Conservation (phyloP, 768 basidiomycete genomes). For the Boletus tylopilopsis region DNA sequence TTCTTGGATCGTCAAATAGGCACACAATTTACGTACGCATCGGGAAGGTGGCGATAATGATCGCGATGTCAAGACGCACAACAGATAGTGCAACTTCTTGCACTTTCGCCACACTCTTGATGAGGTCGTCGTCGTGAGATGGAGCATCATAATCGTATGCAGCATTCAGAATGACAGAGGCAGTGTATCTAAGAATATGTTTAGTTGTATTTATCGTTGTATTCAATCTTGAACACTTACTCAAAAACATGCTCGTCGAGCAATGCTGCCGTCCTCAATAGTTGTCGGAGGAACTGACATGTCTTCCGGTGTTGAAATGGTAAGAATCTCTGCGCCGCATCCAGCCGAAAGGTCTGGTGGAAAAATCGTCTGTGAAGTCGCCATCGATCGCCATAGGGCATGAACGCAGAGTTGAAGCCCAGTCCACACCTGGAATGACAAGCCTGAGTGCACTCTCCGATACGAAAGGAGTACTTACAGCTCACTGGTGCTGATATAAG, state of each 20-base stretch:
- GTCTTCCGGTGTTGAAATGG: conserved; percentile 27
- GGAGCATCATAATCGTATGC: conserved; percentile 10
- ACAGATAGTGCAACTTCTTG: not conserved
- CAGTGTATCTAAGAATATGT: conserved; percentile 2
- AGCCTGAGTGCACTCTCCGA: not conserved
- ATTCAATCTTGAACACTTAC: conserved; percentile 27
- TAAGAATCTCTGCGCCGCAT: conserved; percentile 18
- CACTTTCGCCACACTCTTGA: not conserved
- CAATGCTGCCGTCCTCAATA: conserved; percentile 30
- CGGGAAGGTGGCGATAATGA: conserved; percentile 1
- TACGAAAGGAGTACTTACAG: conserved; percentile 1
- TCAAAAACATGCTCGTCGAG: not conserved
- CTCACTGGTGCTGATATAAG: conserved; percentile 22
- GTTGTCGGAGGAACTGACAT: conserved; percentile 27
- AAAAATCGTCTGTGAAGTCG: conserved; percentile 21
- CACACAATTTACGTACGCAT: not conserved
- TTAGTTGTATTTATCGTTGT: not conserved
- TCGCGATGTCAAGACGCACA: conserved; percentile 7
- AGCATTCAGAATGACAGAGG: conserved; percentile 2
- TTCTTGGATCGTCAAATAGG: not conserved
- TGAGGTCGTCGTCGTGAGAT: conserved; percentile 5
- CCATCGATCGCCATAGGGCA: not conserved
- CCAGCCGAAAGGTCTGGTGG: conserved; percentile 17
- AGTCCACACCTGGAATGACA: conserved; percentile 8
- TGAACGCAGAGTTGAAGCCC: conserved; percentile 11